Evolutionary conservation across 73 alveolate genomes (phyloP).

Genomic region (Loxodes magnus): DNA sequence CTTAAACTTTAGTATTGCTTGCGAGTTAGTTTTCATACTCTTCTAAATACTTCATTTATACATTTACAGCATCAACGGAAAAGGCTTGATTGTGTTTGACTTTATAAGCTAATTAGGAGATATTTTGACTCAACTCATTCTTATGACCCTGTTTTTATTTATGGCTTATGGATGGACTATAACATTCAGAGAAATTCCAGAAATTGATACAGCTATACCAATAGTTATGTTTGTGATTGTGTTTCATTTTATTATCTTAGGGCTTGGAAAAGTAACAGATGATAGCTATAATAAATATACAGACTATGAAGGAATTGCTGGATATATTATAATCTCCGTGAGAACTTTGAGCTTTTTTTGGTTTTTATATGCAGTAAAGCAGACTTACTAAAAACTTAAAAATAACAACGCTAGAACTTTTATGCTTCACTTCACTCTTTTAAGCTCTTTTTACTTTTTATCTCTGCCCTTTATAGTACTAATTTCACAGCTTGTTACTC

Average conservation of each 20-base stretch:
- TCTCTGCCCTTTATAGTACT: not conserved
- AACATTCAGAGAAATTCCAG: slow-evolving; percentile 18
- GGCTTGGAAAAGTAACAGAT: slow-evolving; percentile 19
- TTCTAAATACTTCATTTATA: slow-evolving; percentile 12
- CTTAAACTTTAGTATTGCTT: slow-evolving; percentile 9
- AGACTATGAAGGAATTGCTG: slow-evolving; percentile 20
- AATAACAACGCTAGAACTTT: not conserved
- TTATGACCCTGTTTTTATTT: not conserved
- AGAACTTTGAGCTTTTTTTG: not conserved
- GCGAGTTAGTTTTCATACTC: slow-evolving; percentile 3
- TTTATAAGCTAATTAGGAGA: slow-evolving; percentile 8
- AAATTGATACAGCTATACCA: slow-evolving; percentile 18
- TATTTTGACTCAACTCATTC: slow-evolving; percentile 11
- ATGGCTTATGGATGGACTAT: slow-evolving; percentile 34
- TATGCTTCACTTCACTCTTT: not conserved
- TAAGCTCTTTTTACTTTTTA: slow-evolving; percentile 1
- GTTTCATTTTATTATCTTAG: slow-evolving; percentile 22
- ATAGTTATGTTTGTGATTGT: slow-evolving; percentile 11
- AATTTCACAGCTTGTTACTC: not conserved
- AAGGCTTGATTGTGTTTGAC: slow-evolving; percentile 9
- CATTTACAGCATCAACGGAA: slow-evolving; percentile 17
- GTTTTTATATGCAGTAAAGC: not conserved
- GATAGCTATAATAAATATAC: slow-evolving; percentile 20
- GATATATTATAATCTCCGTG: not conserved
- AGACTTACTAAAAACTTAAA: not conserved